Base-by-base conservation (phyloP, 1,139 yeast genomes). In the Scheffersomyces lignicola region DNA sequence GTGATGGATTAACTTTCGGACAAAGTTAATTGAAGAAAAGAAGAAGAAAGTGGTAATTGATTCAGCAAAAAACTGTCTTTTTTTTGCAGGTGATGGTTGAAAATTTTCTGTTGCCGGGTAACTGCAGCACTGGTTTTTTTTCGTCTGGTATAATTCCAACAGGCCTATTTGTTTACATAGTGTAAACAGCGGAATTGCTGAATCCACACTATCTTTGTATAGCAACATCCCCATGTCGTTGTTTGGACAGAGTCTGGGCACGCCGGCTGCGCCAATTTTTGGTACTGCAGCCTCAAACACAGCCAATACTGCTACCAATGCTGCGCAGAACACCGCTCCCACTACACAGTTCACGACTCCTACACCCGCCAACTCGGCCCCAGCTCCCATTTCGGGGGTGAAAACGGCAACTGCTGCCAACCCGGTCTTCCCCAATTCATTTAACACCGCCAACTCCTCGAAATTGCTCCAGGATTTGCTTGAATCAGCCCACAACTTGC, bases 401-500 rank as follows among this genome's bases (percentile, higher is more conserved):
- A 27, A 13, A 4, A 13, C 29, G 3, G 17, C 23, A 13, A 13
- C 25, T 6, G 20, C 23, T 7, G 18, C 36, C 4, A 32, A 34
- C n/a, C 35, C 37, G 8, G 33, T 41, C 16, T 37, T 43, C 22
- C 39, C 43, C 7, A 16, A 39, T 9, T 33, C 42, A 4, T 32
- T 44, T n/a, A 35, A 37, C 18, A 31, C 18, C 14, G 24, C 40
- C 5, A 39, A 34, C 18, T 35, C 44, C 16, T 35, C 43, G 20
- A 45, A 44, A 24, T 30, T 65, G 24, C 61, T 82, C 44, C 75
- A 77, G 41, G 95, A 85, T 53, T 68, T 86, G 37, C 61, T 84
- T 38, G 90, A 83, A 52, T 72, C 88, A 2, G 83, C 92, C 1
- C 70, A 74, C 39, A 82, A 82, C 48, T 66, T 86, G 35, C 95